phyloP scores from a whole-genome alignment of 352 stramenopile species.

The Phytophthora uliginosa region DNA sequence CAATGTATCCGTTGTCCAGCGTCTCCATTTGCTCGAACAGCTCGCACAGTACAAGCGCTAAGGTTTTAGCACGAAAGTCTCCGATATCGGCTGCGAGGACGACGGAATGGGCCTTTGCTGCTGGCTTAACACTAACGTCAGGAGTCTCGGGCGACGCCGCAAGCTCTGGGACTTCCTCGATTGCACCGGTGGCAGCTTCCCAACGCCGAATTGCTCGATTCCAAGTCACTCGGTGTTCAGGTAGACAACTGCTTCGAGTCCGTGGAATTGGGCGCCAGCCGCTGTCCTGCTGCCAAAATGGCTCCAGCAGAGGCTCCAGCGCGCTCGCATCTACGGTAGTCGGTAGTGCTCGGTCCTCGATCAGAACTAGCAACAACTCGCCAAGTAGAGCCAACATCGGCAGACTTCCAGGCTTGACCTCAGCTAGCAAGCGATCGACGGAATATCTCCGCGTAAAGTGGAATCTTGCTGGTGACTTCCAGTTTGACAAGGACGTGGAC shows the following conservation, averaged over 20 bases:
- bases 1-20: conserved; percentile 66
- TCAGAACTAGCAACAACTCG: conserved; percentile 65
- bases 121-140: not conserved
- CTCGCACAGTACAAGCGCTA: conserved; percentile 60
- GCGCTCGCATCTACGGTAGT: conserved; percentile 27
- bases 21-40: conserved; percentile 82
- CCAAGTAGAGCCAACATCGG: conserved; percentile 58
- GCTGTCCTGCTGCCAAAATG: conserved; percentile 61
- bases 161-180: not conserved
- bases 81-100: conserved; percentile 21
- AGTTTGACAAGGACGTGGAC: conserved; percentile 11
- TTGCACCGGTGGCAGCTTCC: conserved; percentile 34
- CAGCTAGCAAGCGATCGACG: conserved; percentile 52
- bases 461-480: conserved; percentile 48
- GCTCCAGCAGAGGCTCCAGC: conserved; percentile 50
- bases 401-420: conserved; percentile 42
- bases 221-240: conserved; percentile 62
- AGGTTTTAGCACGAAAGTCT: conserved; percentile 45
- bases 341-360: conserved; percentile 38
- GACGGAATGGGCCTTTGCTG: not conserved
- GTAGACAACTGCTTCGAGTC: conserved; percentile 32
- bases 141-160: not conserved
- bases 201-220: conserved; percentile 76
- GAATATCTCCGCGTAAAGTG: conserved; percentile 58
- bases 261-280: conserved; percentile 33